phyloP scores from a whole-genome alignment of 2,329 filamentous ascomycete species.

The Penicillium oxalicum region DNA sequence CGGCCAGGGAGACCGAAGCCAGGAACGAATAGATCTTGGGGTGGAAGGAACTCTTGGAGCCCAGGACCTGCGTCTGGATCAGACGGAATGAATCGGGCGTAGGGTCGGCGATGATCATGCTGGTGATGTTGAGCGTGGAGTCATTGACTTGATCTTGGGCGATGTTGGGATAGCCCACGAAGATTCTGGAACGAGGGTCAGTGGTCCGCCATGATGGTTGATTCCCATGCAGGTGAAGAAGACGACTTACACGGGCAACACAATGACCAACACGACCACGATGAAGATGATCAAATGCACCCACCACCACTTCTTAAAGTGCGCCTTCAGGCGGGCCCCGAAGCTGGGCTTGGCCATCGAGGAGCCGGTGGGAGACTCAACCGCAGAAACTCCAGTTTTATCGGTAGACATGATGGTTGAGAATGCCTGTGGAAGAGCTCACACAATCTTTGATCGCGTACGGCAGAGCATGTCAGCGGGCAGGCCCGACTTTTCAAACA shows the following conservation, averaged over 20 bases:
- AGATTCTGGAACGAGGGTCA: conserved; percentile 39
- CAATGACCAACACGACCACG: conserved; percentile 48
- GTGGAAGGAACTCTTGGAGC: conserved; percentile 47
- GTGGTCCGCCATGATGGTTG: background rate
- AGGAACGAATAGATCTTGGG: conserved; percentile 51
- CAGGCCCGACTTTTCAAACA: too few species aligned
- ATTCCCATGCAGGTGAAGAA: too few species aligned
- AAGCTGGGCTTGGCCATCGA: conserved; percentile 20
- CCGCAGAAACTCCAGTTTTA: conserved; percentile 17
- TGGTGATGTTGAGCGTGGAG: conserved; percentile 46
- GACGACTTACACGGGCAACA: conserved; percentile 51
- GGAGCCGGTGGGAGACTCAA: conserved; percentile 11
- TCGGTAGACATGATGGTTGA: conserved; percentile 13
- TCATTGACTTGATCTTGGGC: conserved; percentile 51
- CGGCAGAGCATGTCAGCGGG: too few species aligned
- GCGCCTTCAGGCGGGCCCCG: conserved; percentile 22
- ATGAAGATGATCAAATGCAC: conserved; percentile 47
- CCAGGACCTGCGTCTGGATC: conserved; percentile 44
- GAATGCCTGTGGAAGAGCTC: background rate
- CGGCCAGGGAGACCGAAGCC: conserved; percentile 46
- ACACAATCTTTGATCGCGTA: background rate
- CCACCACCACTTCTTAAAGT: conserved; percentile 50
- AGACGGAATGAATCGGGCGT: conserved; percentile 45
- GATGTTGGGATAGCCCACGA: conserved; percentile 54
- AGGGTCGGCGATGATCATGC: conserved; percentile 49